Evolutionary conservation across 164 flowering plant genomes (phyloP), one percentile per base, ranked within the genome.

Genomic region (Paratinospora sagittata): DNA sequence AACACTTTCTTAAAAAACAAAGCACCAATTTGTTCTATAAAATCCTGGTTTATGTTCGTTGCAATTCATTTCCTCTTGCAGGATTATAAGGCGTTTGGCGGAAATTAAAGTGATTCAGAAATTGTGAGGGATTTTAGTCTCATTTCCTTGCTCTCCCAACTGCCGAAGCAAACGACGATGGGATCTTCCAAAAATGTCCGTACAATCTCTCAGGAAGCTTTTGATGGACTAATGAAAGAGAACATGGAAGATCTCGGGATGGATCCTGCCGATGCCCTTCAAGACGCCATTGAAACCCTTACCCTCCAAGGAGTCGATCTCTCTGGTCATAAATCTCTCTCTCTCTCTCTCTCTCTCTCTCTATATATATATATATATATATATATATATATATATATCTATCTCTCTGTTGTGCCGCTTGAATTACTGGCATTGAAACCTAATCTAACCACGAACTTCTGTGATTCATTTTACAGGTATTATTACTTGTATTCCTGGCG

Each of bases 281-380:
- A 86, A 68, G 99, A 96, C 81, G 98, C 97, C 74, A 81, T 96
- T 66, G 78, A 95, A 66, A 88, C 99, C 74, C 89, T 95, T 43
- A 76, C 89, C 16, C 90, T 95, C 37, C 99, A 95, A 80, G 97
- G 97, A 83, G 99, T 90, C 79, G 93, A 92, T 77, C 96, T 95
- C 77, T 87, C 97, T 6, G 99, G 97, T 89, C 30, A 16, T 33
- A 24, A 0, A 6, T 41, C 16, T 52, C 47, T 9, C 24, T 1
- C 26, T 13, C 52, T 65, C 14, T 61, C 10, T 24, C 37, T 27
- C 41, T 13, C 23, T 27, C 60, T 52, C 60, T 52, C 60, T 52
- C 60, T 41, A 1, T 8, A 1, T 8, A n/a, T n/a, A n/a, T n/a
- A n/a, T n/a, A n/a, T n/a, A n/a, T n/a, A n/a, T n/a, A n/a, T n/a